Conservation (phyloP, 208 protist species). For the Strigomonas culicis region DNA sequence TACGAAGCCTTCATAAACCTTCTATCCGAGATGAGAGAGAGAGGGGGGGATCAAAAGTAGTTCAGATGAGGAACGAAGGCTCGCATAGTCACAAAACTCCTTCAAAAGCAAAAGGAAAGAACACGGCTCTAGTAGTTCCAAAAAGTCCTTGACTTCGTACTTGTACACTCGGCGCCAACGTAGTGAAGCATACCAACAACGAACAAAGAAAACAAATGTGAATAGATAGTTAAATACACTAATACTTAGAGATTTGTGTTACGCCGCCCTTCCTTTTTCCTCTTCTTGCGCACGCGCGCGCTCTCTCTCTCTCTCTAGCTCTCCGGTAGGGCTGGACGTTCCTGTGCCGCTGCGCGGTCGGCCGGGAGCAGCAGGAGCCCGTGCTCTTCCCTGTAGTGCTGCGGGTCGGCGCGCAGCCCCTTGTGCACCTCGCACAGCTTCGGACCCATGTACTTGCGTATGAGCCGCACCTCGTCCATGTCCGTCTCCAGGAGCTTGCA, state of each 20-base stretch:
- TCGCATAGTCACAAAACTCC: no score
- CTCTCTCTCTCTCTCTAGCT: background rate
- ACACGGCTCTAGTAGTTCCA: no score
- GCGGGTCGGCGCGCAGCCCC: constrained; percentile 47
- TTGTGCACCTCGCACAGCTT: constrained; percentile 58
- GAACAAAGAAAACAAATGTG: constrained; percentile 3
- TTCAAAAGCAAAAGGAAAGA: no score
- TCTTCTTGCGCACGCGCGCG: background rate
- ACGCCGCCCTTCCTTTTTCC: constrained; percentile 6
- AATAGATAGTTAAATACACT: constrained; percentile 1
- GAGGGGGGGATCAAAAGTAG: constrained; percentile 10
- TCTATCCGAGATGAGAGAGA: constrained; percentile 11
- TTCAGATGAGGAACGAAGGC: no score
- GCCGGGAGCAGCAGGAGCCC: constrained; percentile 41
- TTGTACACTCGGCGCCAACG: no score
- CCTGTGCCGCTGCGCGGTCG: constrained; percentile 31
- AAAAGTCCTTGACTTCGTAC: no score
- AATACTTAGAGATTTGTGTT: background rate
- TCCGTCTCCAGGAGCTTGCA: constrained; percentile 61
- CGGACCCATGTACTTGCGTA: constrained; percentile 26
- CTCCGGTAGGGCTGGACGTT: background rate
- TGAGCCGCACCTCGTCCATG: constrained; percentile 61
- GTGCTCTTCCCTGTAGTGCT: constrained; percentile 28
- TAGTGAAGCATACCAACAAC: background rate
- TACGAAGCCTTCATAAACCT: constrained; percentile 28